Base-by-base conservation (phyloP, 768 basidiomycete species). In the Phanerochaete sordida region DNA sequence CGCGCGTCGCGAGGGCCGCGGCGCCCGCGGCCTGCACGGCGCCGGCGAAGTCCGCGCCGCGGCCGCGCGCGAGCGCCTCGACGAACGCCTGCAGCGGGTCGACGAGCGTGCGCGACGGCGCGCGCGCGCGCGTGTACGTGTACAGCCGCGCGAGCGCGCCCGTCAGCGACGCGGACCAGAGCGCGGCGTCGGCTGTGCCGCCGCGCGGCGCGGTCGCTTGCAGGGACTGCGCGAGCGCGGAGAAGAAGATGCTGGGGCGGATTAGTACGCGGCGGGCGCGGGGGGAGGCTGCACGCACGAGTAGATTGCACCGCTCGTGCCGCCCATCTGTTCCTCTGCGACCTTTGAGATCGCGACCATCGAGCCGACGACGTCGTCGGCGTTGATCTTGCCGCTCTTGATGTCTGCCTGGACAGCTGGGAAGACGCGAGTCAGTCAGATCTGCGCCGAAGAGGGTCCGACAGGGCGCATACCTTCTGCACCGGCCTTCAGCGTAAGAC, bases 71-170 rank as follows among this genome's bases (percentile, higher is more conserved):
- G 26, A 87, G 75, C 21, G 78, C 73, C 3, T 77, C 71, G 45
- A 90, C 78, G 72, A 96, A 95, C 1, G 91, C 89, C 39, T 84
- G 80, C 23, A 98, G 81, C 8, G 95, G 93, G 74, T 98, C 95
- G n/a, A 98, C 82, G 35, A 98, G 85, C 8, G 95, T 97, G 66
- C 95, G 86, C 1, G 91, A 93, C 3, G 94, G 94, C 2, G 88
- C 88, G 27, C 95, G 86, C 15, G 95, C 95, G 28, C 86, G 87
- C 3, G 94, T 97, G 76, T 96, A 93, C 13, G 83, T 85, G 73
- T 87, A 92, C 39, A 94, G 74, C 63, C 82, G 83, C 23, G 69
- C 68, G 21, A 88, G 78, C 19, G 92, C 87, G 2, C 75, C 74
- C 5, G 73, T 67, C 50, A 91, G 79, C 4, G 90, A 86, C 24